Evolutionary conservation across 2,329 filamentous ascomycete genomes (phyloP).

Genomic region (Aquanectria penicillioides): DNA sequence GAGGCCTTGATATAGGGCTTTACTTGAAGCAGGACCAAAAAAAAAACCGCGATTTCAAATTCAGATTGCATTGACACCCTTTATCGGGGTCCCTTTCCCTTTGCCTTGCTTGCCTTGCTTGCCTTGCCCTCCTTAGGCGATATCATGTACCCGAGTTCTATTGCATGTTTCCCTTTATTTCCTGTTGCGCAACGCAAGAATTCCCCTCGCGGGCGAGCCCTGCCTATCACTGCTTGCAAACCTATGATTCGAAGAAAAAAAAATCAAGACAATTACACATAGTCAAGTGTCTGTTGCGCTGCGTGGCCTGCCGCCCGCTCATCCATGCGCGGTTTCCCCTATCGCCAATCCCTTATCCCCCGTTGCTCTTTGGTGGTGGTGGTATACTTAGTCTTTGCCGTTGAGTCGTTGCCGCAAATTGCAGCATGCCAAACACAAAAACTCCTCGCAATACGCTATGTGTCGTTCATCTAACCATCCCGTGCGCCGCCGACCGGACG

Average conservation of each 20-base stretch:
- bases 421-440: constrained; percentile 23
- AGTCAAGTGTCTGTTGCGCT: background rate
- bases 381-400: constrained; percentile 22
- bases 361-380: too few relatives aligned
- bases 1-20: too few relatives aligned
- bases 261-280: background rate
- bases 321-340: background rate
- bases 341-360: background rate
- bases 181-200: background rate
- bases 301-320: background rate
- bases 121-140: too few relatives aligned
- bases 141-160: constrained; percentile 18
- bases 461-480: too few relatives aligned
- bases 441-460: constrained; percentile 25
- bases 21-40: background rate
- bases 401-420: constrained; percentile 25
- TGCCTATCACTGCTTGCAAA: constrained; percentile 10
- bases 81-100: constrained; percentile 7
- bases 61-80: background rate
- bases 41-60: background rate
- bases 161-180: constrained; percentile 8
- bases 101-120: too few relatives aligned
- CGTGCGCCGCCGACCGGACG: constrained; percentile 16
- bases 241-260: constrained; percentile 4
- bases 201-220: constrained; percentile 3